Base-by-base conservation (phyloP, 176 grass and related monocot genomes). In the Carex scoparia region DNA sequence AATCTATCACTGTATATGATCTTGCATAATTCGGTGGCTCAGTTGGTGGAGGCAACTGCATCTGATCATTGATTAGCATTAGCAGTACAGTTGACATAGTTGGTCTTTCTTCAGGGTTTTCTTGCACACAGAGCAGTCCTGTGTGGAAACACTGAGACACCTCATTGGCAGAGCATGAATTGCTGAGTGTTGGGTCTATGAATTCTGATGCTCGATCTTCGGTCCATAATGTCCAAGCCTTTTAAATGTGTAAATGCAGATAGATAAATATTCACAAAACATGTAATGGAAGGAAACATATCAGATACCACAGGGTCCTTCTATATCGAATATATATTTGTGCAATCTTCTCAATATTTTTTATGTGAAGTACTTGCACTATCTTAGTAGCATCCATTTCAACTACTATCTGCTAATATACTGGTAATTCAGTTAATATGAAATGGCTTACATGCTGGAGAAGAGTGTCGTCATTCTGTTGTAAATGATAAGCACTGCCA, bases 61-160 rank as follows among this genome's bases (percentile, higher is more conserved):
- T 84, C 18, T 88, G 86, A 55, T 94, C 90, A 86, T 88, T 94
- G 62, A 85, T 91, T 51, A 99, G 78, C 96, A 95, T 94, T 55
- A 95, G 87, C 71, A 92, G 61, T 1, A 86, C 96, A 55, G 4
- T 84, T 38, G 91, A 99, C 90, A 99, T 95, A 78, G 88, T 94
- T 0, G 93, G 96, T 18, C 96, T 92, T 9, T 91, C 89, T n/a
- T 99, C 91, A 0, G 90, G 85, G 85, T 72, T 82, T 82, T 91
- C 96, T 86, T 99, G 93, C 83, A 95, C 91, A 80, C 96, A 99
- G n/a, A 95, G 90, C 56, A 99, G 55, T 30, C 89, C 96, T 16
- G 85, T 81, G 72, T 95, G 91, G 84, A 87, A 89, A 87, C 90
- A 99, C 65, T 88, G 90, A 84, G 79, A 85, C 23, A 85, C 90